A percentile compares a stretch with the other conserved stretches of the same genome.
phyloP scores from a whole-genome alignment of 495 filamentous ascomycete species.

The Penicillium silybi region DNA sequence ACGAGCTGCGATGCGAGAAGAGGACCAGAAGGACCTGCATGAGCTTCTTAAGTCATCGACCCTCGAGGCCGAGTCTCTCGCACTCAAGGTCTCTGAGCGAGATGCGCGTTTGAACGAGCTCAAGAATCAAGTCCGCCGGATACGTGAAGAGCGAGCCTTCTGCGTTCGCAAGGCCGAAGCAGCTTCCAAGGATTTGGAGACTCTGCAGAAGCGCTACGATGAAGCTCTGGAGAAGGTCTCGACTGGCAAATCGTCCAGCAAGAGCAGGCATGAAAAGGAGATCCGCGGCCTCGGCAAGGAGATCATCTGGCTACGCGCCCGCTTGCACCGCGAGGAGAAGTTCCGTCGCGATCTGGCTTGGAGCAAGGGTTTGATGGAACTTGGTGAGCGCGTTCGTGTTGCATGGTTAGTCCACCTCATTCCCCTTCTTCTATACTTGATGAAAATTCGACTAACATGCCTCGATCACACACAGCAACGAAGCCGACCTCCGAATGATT shows the following conservation, averaged over 20 bases:
- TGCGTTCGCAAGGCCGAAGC: constrained; percentile 46
- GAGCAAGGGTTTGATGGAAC: constrained; percentile 79
- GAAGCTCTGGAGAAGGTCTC: constrained; percentile 45
- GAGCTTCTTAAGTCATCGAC: constrained; percentile 64
- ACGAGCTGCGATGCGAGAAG: constrained; percentile 43
- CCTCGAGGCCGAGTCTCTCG: constrained; percentile 60
- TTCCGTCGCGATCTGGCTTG: constrained; percentile 73
- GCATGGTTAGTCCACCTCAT: constrained; percentile 68
- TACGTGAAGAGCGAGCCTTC: constrained; percentile 56
- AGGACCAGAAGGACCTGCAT: constrained; percentile 64
- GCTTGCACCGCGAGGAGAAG: constrained; percentile 70
- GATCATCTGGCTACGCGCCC: constrained; percentile 81
- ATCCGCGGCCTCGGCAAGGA: constrained; percentile 79
- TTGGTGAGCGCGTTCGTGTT: constrained; percentile 64
- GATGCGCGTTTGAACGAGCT: constrained; percentile 53
- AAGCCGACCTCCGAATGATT: constrained; percentile 82
- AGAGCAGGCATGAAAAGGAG: constrained; percentile 69
- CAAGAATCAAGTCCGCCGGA: constrained; percentile 49
- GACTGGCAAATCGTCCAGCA: constrained; percentile 37
- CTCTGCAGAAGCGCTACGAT: constrained; percentile 51
- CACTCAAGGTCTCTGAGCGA: constrained; percentile 51
- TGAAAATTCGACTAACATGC: constrained; percentile 16
- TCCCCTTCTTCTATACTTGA: constrained; percentile 11
- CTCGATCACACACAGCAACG: constrained; percentile 60
- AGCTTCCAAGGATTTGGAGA: constrained; percentile 49